These are phyloP conservation scores for Chaetomiaceae sp. DNA, from an alignment of 2,329 filamentous ascomycete genomes.

Conservation along the genomic window DNA sequence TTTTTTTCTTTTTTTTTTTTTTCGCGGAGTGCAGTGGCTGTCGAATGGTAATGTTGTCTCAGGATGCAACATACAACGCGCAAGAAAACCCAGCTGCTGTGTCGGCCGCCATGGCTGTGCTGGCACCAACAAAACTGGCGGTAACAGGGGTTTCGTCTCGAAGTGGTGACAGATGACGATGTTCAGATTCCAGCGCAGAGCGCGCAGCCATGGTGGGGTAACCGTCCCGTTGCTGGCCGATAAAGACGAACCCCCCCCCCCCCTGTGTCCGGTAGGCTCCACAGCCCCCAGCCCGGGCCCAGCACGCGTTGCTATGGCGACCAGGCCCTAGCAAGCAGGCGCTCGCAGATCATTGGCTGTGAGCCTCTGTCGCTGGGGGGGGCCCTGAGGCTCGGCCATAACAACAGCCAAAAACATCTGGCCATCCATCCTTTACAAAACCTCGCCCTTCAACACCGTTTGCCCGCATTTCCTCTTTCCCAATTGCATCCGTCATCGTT, in stretches of 20 bases:
- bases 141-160: not conserved
- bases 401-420: conserved; percentile 24
- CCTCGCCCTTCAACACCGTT: conserved; percentile 10
- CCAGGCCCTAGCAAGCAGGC: not conserved
- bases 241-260: conserved; percentile 19
- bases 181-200: not conserved
- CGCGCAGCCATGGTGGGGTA: conserved; percentile 17
- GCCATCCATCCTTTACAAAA: conserved; percentile 19
- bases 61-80: conserved; percentile 49
- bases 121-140: not conserved
- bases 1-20: too few species aligned
- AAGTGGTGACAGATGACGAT: conserved; percentile 11
- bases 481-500: conserved; percentile 23
- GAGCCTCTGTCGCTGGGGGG: not conserved
- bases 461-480: conserved; percentile 26
- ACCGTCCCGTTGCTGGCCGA: not conserved
- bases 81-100: conserved; percentile 54
- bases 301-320: conserved; percentile 23
- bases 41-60: not conserved
- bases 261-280: not conserved
- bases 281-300: not conserved
- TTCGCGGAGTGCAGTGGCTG: too few species aligned
- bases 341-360: conserved; percentile 16
- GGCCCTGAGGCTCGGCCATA: conserved; percentile 20
- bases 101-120: conserved; percentile 36